These are phyloP conservation scores for Suillus variegatus DNA, from an alignment of 768 basidiomycete genomes.

Conservation along the genomic window DNA sequence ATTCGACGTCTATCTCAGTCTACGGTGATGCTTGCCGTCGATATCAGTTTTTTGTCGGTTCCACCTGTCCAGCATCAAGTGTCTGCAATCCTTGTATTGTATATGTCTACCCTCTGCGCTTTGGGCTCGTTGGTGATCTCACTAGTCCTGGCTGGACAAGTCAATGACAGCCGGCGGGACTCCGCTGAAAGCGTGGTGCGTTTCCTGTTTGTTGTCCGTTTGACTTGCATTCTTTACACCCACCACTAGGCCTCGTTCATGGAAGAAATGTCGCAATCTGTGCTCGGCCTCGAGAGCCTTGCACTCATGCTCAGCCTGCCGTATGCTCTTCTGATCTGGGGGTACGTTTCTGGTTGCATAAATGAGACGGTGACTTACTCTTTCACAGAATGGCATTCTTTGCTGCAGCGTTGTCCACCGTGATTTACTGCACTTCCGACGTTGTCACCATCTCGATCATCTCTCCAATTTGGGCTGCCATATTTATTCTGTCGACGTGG, in stretches of 20 bases:
- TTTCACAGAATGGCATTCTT: constrained; percentile 6
- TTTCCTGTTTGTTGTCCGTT: constrained; percentile 19
- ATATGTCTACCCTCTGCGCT: constrained; percentile 38
- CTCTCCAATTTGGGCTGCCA: constrained; percentile 2
- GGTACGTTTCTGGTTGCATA: not conserved
- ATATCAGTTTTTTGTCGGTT: constrained; percentile 12
- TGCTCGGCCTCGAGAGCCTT: constrained; percentile 21
- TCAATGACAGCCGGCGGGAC: constrained; percentile 15
- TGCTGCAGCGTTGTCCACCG: not conserved
- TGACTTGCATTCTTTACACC: not conserved
- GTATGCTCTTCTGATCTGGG: constrained; percentile 33
- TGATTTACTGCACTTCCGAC: not conserved
- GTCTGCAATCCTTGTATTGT: constrained; percentile 31
- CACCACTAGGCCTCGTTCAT: constrained; percentile 9
- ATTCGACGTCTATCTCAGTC: constrained; percentile 3
- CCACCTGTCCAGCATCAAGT: not conserved
- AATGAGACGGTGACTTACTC: not conserved
- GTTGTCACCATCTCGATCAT: not conserved
- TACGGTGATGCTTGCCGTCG: constrained; percentile 14
- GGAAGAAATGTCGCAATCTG: constrained; percentile 5
- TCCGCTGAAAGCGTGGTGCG: constrained; percentile 32
- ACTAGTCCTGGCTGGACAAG: constrained; percentile 25
- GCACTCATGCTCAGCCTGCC: constrained; percentile 35
- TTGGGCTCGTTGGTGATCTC: constrained; percentile 37
- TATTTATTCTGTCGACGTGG: not conserved